Evolutionary conservation across 352 stramenopile genomes (phyloP).

Genomic region (Phytophthora sp.): DNA sequence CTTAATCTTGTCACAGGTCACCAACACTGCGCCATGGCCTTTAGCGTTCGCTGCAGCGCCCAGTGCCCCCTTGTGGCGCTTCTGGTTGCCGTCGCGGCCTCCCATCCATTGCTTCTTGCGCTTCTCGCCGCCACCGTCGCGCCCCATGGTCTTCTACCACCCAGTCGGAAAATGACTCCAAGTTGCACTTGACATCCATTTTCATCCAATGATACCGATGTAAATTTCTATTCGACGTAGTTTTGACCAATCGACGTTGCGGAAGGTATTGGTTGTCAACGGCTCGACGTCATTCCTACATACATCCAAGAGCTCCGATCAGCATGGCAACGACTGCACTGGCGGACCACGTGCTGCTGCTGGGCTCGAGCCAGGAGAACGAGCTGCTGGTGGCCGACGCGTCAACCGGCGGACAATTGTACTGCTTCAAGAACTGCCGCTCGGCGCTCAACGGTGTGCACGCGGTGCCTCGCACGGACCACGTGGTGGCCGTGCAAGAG

Average conservation of each 20-base stretch:
- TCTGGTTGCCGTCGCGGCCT: constrained; percentile 44
- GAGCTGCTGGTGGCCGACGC: constrained; percentile 71
- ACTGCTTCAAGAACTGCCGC: constrained; percentile 78
- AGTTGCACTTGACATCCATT: not conserved
- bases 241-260: constrained; percentile 30
- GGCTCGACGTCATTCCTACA: constrained; percentile 10
- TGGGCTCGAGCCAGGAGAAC: constrained; percentile 72
- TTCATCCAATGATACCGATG: constrained; percentile 32
- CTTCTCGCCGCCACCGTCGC: constrained; percentile 49
- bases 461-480: constrained; percentile 66
- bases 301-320: constrained; percentile 16
- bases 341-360: constrained; percentile 65
- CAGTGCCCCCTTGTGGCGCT: constrained; percentile 67
- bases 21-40: constrained; percentile 60
- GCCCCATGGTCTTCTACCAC: constrained; percentile 27
- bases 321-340: constrained; percentile 54
- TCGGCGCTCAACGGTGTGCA: constrained; percentile 56
- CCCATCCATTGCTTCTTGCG: constrained; percentile 66
- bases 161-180: constrained; percentile 10
- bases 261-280: constrained; percentile 30
- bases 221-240: not conserved
- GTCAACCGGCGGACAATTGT: constrained; percentile 65
- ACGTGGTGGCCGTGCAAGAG: constrained; percentile 71
- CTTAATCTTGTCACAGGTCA: constrained; percentile 82
- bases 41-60: constrained; percentile 61